Conservation (phyloP, 257 asterid species). For the Ballota nigra region DNA sequence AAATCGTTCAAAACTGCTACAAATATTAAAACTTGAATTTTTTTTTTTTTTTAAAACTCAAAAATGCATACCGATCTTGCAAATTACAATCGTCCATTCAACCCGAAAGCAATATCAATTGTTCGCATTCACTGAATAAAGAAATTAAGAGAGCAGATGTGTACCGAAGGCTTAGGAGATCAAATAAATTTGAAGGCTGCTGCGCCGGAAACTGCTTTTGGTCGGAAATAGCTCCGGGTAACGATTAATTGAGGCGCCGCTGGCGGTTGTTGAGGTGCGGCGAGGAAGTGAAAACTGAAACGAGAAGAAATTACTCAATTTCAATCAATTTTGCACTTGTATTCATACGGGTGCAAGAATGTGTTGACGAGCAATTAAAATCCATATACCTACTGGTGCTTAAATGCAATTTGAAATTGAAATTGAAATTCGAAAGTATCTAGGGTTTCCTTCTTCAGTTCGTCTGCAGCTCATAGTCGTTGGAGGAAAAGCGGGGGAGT, state of each 20-base stretch:
- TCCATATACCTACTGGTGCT: not conserved
- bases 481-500: conserved; percentile 24
- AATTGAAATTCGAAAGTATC: conserved; percentile 20
- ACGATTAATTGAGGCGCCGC: not conserved
- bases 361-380: not conserved
- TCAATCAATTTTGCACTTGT: not conserved
- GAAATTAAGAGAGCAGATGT: not conserved
- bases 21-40: too few relatives aligned
- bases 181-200: not conserved
- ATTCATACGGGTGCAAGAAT: not conserved
- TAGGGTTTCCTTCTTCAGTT: conserved; percentile 22
- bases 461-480: not conserved
- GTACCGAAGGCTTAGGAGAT: not conserved
- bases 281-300: conserved; percentile 12
- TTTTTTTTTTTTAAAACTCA: too few relatives aligned
- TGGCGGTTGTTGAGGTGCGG: not conserved
- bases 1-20: too few relatives aligned
- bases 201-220: not conserved
- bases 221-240: not conserved
- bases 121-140: not conserved
- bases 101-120: not conserved
- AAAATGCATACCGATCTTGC: too few relatives aligned
- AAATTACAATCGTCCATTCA: not conserved
- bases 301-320: not conserved
- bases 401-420: not conserved